These are phyloP conservation scores for Russula dissimulans DNA, from an alignment of 768 basidiomycete species.

Conservation along the genomic window DNA sequence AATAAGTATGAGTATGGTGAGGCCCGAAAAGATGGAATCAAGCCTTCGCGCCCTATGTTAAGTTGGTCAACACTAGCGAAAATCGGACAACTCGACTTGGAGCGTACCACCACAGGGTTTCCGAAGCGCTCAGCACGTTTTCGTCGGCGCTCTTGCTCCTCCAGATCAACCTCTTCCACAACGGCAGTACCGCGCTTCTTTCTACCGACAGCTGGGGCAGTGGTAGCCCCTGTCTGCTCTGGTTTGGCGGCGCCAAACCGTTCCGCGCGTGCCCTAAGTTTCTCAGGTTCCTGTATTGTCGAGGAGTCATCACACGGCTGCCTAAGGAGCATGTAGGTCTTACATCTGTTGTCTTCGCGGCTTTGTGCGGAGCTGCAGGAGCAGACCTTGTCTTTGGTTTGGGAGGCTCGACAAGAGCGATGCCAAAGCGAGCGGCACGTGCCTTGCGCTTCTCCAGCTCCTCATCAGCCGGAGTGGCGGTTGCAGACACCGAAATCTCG, in stretches of 20 bases:
- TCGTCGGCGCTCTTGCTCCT: constrained; percentile 16
- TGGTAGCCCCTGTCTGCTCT: background rate
- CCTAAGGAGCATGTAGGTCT: background rate
- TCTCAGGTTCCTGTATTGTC: constrained; percentile 25
- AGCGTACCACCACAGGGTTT: background rate
- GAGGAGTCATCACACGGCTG: background rate
- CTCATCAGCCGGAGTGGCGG: constrained; percentile 28
- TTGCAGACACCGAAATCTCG: background rate
- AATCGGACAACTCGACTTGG: background rate
- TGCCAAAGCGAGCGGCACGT: constrained; percentile 63
- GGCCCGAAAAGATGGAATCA: background rate
- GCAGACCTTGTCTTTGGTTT: constrained; percentile 22
- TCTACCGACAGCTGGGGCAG: constrained; percentile 4
- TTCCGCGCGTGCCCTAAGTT: constrained; percentile 42
- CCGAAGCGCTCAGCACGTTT: constrained; percentile 21
- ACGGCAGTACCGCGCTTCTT: constrained; percentile 31
- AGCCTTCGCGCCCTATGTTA: constrained; percentile 9
- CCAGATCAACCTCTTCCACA: constrained; percentile 28
- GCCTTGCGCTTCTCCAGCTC: constrained; percentile 50
- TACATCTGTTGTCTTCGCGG: constrained; percentile 2
- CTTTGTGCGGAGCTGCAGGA: constrained; percentile 16
- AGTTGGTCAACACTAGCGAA: background rate
- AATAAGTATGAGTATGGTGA: background rate
- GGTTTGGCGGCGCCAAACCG: constrained; percentile 38
- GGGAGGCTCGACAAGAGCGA: constrained; percentile 44